Base-by-base conservation (phyloP, 2,329 filamentous ascomycete genomes). In the Myriosclerotinia scirpicola region DNA sequence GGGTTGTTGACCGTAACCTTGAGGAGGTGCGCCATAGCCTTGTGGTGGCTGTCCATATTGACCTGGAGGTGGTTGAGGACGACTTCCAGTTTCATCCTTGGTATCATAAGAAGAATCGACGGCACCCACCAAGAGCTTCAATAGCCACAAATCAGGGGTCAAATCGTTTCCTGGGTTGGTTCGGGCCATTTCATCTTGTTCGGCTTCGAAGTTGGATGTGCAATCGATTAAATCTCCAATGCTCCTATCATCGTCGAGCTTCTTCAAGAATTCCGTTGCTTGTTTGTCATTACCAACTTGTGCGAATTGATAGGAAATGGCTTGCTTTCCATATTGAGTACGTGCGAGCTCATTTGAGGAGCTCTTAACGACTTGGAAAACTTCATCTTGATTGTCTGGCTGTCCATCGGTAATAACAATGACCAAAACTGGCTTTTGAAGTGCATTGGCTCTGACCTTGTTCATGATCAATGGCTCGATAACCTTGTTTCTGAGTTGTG, bases 41-140 rank as follows among this genome's bases (percentile, higher is more conserved):
- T 50, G 63, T 48, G 40, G 65, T 55, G 64, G 72, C 44, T 71
- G 68, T 58, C 74, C 72, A 50, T 75, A 75, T 17, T 69, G 69
- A 42, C 54, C 69, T 66, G 70, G 67, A 50, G 69, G 67, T 48
- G 56, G 56, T n/a, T 36, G 56, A 30, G 64, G 64, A 42, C 56
- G 48, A 17, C 48, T 42, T n/a, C 50, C 56, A 38, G 22, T 30
- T 40, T 89, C 87, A 70, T 89, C 87, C 76, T 89, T 87, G 71
- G 81, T 82, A 70, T 89, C 87, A 71, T 89, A 89, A 26, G 84
- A 86, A 34, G 82, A 80, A 73, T 90, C 87, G 73, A 90, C 88
- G 48, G 86, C 84, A 68, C 87, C 87, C 36, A 90, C 83, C 61
- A 90, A 84, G 67, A 90, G 81, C 77, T 90, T 90, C 69, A 69